These are phyloP conservation scores for Verticillium nonalfalfae DNA, from an alignment of 2,329 filamentous ascomycete genomes.

Conservation along the genomic window DNA sequence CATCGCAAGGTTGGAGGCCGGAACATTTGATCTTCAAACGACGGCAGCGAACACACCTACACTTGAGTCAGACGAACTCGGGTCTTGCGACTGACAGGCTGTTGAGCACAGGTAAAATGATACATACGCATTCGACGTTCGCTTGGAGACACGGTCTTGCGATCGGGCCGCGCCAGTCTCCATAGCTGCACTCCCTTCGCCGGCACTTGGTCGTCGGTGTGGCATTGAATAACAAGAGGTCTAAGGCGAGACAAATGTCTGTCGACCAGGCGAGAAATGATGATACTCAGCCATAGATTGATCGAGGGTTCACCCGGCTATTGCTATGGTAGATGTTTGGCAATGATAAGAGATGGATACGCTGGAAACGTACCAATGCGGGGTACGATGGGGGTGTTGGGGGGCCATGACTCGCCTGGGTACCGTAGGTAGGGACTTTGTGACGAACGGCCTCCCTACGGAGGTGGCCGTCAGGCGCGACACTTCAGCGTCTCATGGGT, in stretches of 20 bases:
- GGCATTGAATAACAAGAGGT: neutral
- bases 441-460: no score
- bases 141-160: conserved; percentile 8
- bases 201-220: neutral
- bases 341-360: neutral
- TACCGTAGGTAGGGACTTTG: no score
- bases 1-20: conserved; percentile 33
- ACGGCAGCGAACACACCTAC: conserved; percentile 35
- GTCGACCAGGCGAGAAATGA: neutral
- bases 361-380: neutral
- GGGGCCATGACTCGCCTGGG: no score
- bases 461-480: no score
- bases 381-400: neutral
- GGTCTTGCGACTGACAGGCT: neutral
- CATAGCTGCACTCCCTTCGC: neutral
- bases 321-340: neutral
- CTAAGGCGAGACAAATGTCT: neutral
- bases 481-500: no score
- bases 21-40: conserved; percentile 40
- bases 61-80: neutral
- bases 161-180: conserved; percentile 6
- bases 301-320: neutral
- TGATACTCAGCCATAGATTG: neutral
- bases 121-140: conserved; percentile 14
- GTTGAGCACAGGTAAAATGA: neutral